Evolutionary conservation across 116 monocot genomes (phyloP).

Genomic region (Zostera marina): DNA sequence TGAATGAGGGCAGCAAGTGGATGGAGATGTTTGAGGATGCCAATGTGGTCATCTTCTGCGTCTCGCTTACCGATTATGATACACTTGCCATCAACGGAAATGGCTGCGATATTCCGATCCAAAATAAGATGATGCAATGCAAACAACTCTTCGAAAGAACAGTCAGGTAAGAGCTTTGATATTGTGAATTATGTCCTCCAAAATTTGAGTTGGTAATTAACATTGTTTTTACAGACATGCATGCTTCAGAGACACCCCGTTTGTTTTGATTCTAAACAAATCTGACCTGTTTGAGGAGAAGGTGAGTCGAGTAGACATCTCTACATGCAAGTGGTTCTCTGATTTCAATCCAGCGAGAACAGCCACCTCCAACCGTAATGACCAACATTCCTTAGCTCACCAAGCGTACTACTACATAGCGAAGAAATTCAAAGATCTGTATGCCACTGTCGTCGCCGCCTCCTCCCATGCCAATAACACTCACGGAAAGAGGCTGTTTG

Average conservation of each 20-base stretch:
- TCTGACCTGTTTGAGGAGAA: constrained; percentile 83
- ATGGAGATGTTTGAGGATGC: constrained; percentile 94
- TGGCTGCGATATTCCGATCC: constrained; percentile 20
- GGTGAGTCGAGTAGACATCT: constrained; percentile 26
- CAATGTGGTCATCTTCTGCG: constrained; percentile 59
- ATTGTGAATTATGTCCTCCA: neutral
- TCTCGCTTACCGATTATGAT: constrained; percentile 77
- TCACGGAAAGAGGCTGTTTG: constrained; percentile 30
- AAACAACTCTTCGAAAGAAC: constrained; percentile 87
- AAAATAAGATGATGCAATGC: constrained; percentile 81
- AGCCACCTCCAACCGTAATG: constrained; percentile 9
- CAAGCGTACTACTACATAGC: constrained; percentile 81
- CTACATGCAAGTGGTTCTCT: constrained; percentile 64
- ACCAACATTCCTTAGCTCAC: constrained; percentile 56
- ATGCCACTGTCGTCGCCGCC: constrained; percentile 21
- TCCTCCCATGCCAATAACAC: too few relatives aligned
- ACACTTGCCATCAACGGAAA: constrained; percentile 20
- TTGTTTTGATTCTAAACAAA: constrained; percentile 83
- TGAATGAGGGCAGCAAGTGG: constrained; percentile 90
- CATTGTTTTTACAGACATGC: constrained; percentile 29
- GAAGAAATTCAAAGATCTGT: constrained; percentile 86
- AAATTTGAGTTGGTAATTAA: neutral
- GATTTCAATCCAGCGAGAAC: constrained; percentile 57
- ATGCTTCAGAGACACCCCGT: constrained; percentile 52
- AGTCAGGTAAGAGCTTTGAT: constrained; percentile 24